These are phyloP conservation scores for Eremochloa ophiuroides DNA, from an alignment of 176 grass and related monocot genomes.

Conservation along the genomic window DNA sequence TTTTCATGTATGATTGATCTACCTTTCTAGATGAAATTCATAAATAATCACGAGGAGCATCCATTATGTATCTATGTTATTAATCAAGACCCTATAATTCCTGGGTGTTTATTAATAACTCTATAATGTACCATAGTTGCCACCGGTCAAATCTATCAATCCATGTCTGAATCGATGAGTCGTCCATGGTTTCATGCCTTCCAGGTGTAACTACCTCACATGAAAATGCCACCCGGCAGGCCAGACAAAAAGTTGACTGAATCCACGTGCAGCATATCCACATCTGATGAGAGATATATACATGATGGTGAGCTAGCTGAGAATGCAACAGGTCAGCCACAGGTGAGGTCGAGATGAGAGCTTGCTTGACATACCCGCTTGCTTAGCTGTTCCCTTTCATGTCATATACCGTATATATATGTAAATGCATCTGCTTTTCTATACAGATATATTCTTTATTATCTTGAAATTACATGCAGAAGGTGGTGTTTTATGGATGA, in stretches of 20 bases:
- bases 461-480: not conserved
- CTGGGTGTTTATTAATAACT: too few relatives aligned
- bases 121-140: too few relatives aligned
- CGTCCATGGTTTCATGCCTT: too few relatives aligned
- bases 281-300: not conserved
- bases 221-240: too few relatives aligned
- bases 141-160: too few relatives aligned
- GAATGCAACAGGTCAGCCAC: not conserved
- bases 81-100: too few relatives aligned
- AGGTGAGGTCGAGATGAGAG: not conserved
- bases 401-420: not conserved
- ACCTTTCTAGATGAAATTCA: too few relatives aligned
- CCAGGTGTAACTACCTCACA: too few relatives aligned
- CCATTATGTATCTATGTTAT: too few relatives aligned
- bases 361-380: not conserved
- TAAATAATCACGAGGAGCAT: too few relatives aligned
- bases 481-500: not conserved
- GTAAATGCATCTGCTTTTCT: not conserved
- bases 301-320: not conserved
- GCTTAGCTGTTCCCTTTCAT: not conserved
- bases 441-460: not conserved
- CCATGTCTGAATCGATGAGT: too few relatives aligned
- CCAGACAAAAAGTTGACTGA: not conserved
- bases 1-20: too few relatives aligned
- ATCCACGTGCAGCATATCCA: not conserved